Percentiles rank a stretch among this genome's conserved stretches.
phyloP scores from a whole-genome alignment of 805 yeast genomes.

The Saccharomycopsis babjevae region DNA sequence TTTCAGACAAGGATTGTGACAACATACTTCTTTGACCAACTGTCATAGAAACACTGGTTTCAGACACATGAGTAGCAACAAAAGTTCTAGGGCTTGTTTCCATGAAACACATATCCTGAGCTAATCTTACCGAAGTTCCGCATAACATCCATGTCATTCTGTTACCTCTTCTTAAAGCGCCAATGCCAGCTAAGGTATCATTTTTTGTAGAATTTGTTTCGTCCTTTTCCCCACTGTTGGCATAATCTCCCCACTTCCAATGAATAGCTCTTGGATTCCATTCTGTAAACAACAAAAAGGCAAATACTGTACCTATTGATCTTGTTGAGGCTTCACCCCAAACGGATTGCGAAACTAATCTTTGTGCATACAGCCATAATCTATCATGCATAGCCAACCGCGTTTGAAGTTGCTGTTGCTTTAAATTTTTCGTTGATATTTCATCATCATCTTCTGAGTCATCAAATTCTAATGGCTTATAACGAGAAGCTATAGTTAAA shows the following conservation, averaged over 20 bases:
- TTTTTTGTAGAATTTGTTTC: neutral
- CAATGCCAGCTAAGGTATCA: slow-evolving; percentile 57
- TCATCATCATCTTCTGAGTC: slow-evolving; percentile 1
- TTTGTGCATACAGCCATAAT: slow-evolving; percentile 77
- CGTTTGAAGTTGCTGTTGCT: neutral
- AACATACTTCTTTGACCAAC: slow-evolving; percentile 72
- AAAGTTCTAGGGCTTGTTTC: slow-evolving; percentile 64
- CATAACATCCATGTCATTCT: slow-evolving; percentile 91
- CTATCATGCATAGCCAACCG: slow-evolving; percentile 64
- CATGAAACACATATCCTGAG: slow-evolving; percentile 78
- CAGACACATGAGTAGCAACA: slow-evolving; percentile 77
- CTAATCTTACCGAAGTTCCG: slow-evolving; percentile 77
- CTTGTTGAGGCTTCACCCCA: slow-evolving; percentile 93
- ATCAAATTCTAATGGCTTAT: slow-evolving; percentile 41
- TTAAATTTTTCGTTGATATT: neutral
- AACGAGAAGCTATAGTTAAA: slow-evolving; percentile 69
- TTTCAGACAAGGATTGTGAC: slow-evolving; percentile 59
- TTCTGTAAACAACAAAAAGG: slow-evolving; percentile 78
- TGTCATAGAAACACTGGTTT: slow-evolving; percentile 73
- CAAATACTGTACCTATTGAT: slow-evolving; percentile 76
- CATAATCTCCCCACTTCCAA: slow-evolving; percentile 79
- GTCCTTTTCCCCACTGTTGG: slow-evolving; percentile 32
- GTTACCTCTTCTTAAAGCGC: slow-evolving; percentile 78
- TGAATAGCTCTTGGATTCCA: slow-evolving; percentile 96
- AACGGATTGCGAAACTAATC: slow-evolving; percentile 71